Conservation (phyloP, 805 yeast genomes). For the Lipomyces lipofer region DNA sequence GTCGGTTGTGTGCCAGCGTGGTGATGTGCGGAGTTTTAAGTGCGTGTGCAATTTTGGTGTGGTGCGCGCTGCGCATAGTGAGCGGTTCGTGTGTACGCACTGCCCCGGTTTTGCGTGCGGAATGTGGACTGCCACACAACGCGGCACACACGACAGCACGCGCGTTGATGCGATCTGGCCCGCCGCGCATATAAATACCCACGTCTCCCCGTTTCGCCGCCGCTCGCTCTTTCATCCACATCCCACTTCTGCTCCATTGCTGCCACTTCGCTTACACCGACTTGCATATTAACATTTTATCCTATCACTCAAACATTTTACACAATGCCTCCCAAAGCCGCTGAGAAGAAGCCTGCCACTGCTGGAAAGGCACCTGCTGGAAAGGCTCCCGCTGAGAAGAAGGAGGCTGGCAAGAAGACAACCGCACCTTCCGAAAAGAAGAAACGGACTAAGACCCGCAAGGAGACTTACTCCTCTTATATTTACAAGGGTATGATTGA, state of each 20-base stretch:
- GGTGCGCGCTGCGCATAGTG: too few relatives aligned
- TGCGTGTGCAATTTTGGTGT: too few relatives aligned
- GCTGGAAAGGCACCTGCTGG: slow-evolving; percentile 69
- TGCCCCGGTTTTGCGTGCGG: too few relatives aligned
- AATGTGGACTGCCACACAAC: background rate
- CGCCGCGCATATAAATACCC: slow-evolving; percentile 21
- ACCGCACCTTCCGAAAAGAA: slow-evolving; percentile 74
- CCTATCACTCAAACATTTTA: too few relatives aligned
- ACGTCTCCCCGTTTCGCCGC: slow-evolving; percentile 22
- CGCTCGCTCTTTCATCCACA: background rate
- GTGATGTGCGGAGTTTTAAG: too few relatives aligned
- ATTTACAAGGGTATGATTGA: slow-evolving; percentile 67
- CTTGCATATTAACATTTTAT: too few relatives aligned
- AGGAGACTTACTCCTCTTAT: slow-evolving; percentile 97
- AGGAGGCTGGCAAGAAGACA: slow-evolving; percentile 86
- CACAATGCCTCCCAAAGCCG: slow-evolving; percentile 50
- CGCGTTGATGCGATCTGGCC: slow-evolving; percentile 23
- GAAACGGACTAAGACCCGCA: slow-evolving; percentile 94
- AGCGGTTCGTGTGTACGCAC: too few relatives aligned
- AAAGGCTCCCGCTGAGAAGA: slow-evolving; percentile 96
- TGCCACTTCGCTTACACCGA: too few relatives aligned
- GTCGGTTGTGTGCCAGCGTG: background rate
- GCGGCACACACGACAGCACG: background rate
- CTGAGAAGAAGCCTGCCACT: slow-evolving; percentile 60
- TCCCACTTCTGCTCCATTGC: background rate